phyloP scores from a whole-genome alignment of 2,329 filamentous ascomycete genomes.

The Cladobotryum mycophilum region DNA sequence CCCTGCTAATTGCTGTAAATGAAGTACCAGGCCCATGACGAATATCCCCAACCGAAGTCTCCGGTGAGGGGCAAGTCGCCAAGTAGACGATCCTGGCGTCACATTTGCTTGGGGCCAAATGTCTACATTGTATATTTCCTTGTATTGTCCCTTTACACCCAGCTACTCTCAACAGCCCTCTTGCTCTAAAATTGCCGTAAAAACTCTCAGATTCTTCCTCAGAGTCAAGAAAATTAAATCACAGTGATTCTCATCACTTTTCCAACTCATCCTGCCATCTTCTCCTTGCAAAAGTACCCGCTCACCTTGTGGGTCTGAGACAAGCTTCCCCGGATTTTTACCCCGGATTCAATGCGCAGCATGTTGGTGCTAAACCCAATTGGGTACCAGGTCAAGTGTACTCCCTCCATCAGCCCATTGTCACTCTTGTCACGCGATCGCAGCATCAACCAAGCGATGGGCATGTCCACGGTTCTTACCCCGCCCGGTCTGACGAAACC shows the following conservation, averaged over 20 bases:
- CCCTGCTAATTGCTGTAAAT: too few species aligned
- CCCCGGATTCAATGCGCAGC: constrained; percentile 7
- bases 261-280: too few species aligned
- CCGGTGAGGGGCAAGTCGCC: background rate
- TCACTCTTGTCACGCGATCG: constrained; percentile 14
- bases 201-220: too few species aligned
- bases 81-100: too few species aligned
- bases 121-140: too few species aligned
- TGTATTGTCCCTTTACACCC: too few species aligned
- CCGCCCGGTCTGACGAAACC: constrained; percentile 39
- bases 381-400: constrained; percentile 9
- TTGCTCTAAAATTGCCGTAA: too few species aligned
- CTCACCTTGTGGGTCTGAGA: constrained; percentile 5
- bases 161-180: too few species aligned
- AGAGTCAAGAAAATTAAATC: too few species aligned
- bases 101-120: too few species aligned
- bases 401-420: constrained; percentile 6
- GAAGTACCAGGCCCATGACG: too few species aligned
- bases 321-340: constrained; percentile 12
- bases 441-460: background rate
- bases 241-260: too few species aligned
- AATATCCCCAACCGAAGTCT: background rate
- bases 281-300: background rate
- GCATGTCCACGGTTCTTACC: constrained; percentile 26
- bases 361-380: constrained; percentile 9